Evolutionary conservation across 2,329 filamentous ascomycete species (phyloP), one percentile per base, ranked within the genome.

Genomic region (Aspergillus spinulosporus): DNA sequence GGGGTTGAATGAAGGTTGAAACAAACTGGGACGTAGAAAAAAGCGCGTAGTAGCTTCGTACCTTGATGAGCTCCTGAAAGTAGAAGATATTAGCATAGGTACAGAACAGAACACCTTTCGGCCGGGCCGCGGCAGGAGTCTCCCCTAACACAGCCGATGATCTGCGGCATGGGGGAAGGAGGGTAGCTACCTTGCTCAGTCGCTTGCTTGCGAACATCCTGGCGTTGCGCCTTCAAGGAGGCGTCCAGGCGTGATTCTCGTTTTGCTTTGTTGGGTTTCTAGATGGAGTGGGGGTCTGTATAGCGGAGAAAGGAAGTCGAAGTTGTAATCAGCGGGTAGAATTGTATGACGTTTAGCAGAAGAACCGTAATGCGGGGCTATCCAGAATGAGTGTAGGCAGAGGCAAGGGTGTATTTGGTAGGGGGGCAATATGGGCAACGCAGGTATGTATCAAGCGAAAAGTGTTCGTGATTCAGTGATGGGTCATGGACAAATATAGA

Each of bases 41-140:
- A 31, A 45, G 34, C 43, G 29, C 12, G 9, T 31, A 21, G 15
- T 11, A 51, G 54, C 45, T 11, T 8, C 21, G 51, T 78, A 83
- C 81, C 77, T 84, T 85, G 4, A 72, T 60, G 54, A 84, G 77
- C 75, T 85, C 82, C 78, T 82, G 61, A 45, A 58, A 45, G 28
- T 21, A 21, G 21, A 11, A 34, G 60, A 28, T 54, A 61, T 72
- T 59, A 70, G 70, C 65, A 48, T 7, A 6, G 3, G 6, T 5
- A 42, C n/a, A 37, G 34, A 12, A 11, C 4, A 37, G 11, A 9
- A 37, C 9, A 37, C 11, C 4, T 37, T 37, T 11, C 34, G 34
- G 34, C 4, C 4, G 9, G 9, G 21, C 21, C 21, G 21, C 21
- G 21, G 21, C 21, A 21, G 21, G 21, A 21, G 21, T 21, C 21